Percentiles rank a stretch among this genome's conserved stretches.
These are phyloP conservation scores for Metschnikowia drakensbergensis DNA, from an alignment of 805 yeast genomes.

Conservation along the genomic window DNA sequence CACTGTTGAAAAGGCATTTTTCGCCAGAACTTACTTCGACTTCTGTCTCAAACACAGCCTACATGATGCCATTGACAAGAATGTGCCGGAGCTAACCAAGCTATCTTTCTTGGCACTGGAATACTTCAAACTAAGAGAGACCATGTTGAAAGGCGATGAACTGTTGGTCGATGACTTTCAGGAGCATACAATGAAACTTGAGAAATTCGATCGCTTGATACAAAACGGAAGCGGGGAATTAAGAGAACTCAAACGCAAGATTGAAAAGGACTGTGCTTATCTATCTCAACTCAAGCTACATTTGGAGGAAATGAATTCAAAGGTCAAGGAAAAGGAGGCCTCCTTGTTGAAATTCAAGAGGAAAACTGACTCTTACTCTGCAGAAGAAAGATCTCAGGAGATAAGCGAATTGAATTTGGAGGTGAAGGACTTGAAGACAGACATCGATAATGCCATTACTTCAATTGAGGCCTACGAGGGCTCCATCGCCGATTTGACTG, in stretches of 20 bases:
- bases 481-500: constrained; percentile 6
- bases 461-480: constrained; percentile 8
- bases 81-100: constrained; percentile 75
- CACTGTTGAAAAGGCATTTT: constrained; percentile 70
- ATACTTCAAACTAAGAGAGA: constrained; percentile 49
- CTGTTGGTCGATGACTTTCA: constrained; percentile 16
- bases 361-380: constrained; percentile 4
- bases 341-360: constrained; percentile 5
- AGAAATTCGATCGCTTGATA: constrained; percentile 11
- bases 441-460: constrained; percentile 5
- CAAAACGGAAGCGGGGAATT: constrained; percentile 8
- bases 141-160: constrained; percentile 22
- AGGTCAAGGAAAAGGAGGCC: constrained; percentile 12
- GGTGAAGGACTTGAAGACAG: constrained; percentile 9
- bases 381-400: constrained; percentile 1
- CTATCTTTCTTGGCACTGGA: constrained; percentile 56
- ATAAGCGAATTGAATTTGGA: constrained; percentile 9
- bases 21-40: constrained; percentile 62
- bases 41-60: constrained; percentile 56
- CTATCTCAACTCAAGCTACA: constrained; percentile 7
- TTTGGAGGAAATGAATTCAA: constrained; percentile 3
- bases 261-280: constrained; percentile 12
- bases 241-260: constrained; percentile 8
- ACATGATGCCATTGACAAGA: constrained; percentile 55
- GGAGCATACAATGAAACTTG: constrained; percentile 9